A percentile compares a stretch with the other conserved stretches of the same genome.
phyloP scores from a whole-genome alignment of 805 yeast genomes.

The Cyberlindnera saturnus region DNA sequence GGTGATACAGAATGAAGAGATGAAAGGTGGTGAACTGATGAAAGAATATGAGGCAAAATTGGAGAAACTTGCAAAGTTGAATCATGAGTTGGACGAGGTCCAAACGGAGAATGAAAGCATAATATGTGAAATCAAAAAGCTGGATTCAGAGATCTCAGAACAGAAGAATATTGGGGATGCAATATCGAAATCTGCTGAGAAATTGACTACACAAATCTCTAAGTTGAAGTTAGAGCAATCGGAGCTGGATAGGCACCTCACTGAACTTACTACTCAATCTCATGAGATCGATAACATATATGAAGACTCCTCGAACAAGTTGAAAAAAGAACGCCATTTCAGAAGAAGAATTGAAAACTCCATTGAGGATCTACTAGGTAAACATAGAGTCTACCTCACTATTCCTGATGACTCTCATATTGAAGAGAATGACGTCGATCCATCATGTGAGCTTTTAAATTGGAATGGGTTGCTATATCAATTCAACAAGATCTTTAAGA shows the following conservation, averaged over 20 bases:
- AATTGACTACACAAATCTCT: constrained; percentile 16
- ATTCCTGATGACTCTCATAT: background rate
- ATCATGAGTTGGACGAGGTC: constrained; percentile 2
- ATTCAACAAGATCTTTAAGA: constrained; percentile 6
- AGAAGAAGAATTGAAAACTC: constrained; percentile 44
- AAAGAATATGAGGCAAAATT: constrained; percentile 25
- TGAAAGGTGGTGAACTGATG: constrained; percentile 25
- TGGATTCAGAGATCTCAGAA: constrained; percentile 1
- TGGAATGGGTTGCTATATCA: background rate
- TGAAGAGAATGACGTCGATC: constrained; percentile 2
- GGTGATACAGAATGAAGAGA: constrained; percentile 20
- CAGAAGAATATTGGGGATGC: background rate
- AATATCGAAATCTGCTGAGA: background rate
- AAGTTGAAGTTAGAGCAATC: constrained; percentile 19
- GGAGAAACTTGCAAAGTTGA: constrained; percentile 15
- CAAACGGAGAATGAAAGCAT: constrained; percentile 1
- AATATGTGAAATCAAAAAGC: background rate
- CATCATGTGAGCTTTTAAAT: constrained; percentile 1
- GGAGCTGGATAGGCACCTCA: constrained; percentile 16
- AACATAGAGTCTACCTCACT: constrained; percentile 23
- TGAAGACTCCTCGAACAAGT: constrained; percentile 23
- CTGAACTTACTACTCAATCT: constrained; percentile 19
- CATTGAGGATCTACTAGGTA: constrained; percentile 34
- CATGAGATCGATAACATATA: constrained; percentile 17
- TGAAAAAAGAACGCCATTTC: constrained; percentile 30